Evolutionary conservation across 1,284 basidiomycete species (phyloP).

Genomic region (Porogramme epimiltina): DNA sequence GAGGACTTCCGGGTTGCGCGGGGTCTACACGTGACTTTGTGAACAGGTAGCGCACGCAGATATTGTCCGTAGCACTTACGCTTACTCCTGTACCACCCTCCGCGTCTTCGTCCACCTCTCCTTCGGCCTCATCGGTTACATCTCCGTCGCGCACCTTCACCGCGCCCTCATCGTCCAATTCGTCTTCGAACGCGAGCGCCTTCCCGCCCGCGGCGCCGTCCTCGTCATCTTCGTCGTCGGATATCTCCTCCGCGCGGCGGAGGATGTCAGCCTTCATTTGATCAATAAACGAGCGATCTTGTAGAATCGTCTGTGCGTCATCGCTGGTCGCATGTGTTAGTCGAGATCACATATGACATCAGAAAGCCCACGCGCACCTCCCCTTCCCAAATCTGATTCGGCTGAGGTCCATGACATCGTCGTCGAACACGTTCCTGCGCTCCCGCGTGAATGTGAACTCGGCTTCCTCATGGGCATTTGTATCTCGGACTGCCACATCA

Average conservation of each 20-base stretch:
- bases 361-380: constrained; percentile 38
- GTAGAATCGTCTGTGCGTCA: constrained; percentile 44
- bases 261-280: constrained; percentile 83
- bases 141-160: constrained; percentile 64
- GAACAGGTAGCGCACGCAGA: too few relatives aligned
- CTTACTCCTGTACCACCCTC: constrained; percentile 7
- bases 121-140: constrained; percentile 53
- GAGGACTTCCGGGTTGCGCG: constrained; percentile 54
- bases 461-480: constrained; percentile 15
- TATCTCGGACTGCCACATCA: neutral
- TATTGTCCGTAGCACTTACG: too few relatives aligned
- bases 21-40: constrained; percentile 19
- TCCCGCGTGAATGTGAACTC: constrained; percentile 43
- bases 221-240: constrained; percentile 67
- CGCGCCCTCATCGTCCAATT: constrained; percentile 40
- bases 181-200: constrained; percentile 51
- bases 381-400: constrained; percentile 72
- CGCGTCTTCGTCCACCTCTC: constrained; percentile 37
- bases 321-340: constrained; percentile 37
- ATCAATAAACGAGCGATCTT: constrained; percentile 65
- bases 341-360: neutral
- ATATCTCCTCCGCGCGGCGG: constrained; percentile 70
- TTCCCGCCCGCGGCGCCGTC: constrained; percentile 33
- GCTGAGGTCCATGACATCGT: constrained; percentile 64
- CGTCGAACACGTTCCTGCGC: constrained; percentile 74